Percentiles rank a stretch among this genome's conserved stretches.
Conservation (phyloP, 257 asterid genomes). For the Fraxinus excelsior region DNA sequence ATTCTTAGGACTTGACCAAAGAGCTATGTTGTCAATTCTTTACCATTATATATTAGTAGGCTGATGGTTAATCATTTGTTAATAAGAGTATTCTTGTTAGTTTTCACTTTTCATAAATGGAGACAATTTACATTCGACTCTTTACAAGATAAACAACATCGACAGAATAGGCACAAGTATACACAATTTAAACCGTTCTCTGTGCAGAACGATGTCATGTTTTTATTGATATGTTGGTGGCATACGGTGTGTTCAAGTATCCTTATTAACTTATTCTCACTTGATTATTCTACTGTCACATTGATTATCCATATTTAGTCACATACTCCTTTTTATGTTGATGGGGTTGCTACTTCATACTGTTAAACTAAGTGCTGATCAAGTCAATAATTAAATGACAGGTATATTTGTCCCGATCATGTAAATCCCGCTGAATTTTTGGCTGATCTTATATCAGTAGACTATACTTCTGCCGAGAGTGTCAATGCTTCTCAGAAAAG, state of each 20-base stretch:
- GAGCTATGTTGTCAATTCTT: neutral
- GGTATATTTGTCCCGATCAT: conserved; percentile 89
- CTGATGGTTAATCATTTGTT: neutral
- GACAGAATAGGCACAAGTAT: neutral
- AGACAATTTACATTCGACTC: neutral
- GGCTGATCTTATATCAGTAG: conserved; percentile 97
- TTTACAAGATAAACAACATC: neutral
- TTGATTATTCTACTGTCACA: neutral
- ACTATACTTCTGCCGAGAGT: conserved; percentile 82
- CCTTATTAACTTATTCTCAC: neutral
- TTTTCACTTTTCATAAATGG: neutral
- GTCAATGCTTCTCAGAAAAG: conserved; percentile 75
- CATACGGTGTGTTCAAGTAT: neutral
- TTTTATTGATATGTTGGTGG: conserved; percentile 11
- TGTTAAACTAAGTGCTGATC: conserved; percentile 21
- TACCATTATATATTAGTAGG: conserved; percentile 3
- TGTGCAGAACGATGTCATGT: neutral
- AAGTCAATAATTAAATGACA: conserved; percentile 39
- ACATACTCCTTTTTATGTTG: conserved; percentile 14
- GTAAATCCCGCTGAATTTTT: conserved; percentile 97
- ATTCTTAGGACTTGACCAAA: neutral
- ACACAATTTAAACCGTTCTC: conserved; percentile 6
- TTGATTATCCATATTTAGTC: conserved; percentile 16
- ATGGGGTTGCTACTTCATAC: conserved; percentile 23
- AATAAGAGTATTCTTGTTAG: neutral